Evolutionary conservation across 163 green algal species (phyloP).

Genomic region (Trebouxia gelatinosa): DNA sequence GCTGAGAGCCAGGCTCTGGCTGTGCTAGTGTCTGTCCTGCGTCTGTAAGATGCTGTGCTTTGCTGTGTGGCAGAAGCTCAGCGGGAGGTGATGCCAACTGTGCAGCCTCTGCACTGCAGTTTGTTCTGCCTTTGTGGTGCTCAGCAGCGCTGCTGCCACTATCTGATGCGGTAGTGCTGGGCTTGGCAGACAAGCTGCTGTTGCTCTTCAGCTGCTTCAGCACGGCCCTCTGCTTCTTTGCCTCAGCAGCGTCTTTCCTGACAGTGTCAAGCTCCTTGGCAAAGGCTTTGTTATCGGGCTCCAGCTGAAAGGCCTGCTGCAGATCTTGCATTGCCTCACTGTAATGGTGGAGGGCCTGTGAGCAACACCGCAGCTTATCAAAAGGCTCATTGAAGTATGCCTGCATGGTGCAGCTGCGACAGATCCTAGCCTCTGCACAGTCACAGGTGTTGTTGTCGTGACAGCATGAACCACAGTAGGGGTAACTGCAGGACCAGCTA

Average conservation of each 20-base stretch:
- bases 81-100: no score
- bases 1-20: no score
- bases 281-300: slow-evolving; percentile 49
- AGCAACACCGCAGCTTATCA: background rate
- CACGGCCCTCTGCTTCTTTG: background rate
- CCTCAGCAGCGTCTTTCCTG: slow-evolving; percentile 31
- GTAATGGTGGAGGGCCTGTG: slow-evolving; percentile 41
- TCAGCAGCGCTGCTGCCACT: background rate
- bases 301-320: slow-evolving; percentile 44
- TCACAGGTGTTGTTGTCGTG: no score
- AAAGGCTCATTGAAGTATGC: background rate
- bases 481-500: no score
- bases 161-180: background rate
- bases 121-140: no score
- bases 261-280: slow-evolving; percentile 33
- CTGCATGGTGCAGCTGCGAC: background rate
- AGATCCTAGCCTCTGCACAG: no score
- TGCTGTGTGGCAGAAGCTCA: no score
- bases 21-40: no score
- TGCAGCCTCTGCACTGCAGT: no score
- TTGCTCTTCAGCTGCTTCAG: slow-evolving; percentile 1
- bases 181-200: background rate
- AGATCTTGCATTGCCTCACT: slow-evolving; percentile 57
- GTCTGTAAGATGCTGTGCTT: no score
- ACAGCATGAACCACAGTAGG: no score